Conservation (phyloP, 2,329 filamentous ascomycete genomes). For the Aspergillus hiratsukae region DNA sequence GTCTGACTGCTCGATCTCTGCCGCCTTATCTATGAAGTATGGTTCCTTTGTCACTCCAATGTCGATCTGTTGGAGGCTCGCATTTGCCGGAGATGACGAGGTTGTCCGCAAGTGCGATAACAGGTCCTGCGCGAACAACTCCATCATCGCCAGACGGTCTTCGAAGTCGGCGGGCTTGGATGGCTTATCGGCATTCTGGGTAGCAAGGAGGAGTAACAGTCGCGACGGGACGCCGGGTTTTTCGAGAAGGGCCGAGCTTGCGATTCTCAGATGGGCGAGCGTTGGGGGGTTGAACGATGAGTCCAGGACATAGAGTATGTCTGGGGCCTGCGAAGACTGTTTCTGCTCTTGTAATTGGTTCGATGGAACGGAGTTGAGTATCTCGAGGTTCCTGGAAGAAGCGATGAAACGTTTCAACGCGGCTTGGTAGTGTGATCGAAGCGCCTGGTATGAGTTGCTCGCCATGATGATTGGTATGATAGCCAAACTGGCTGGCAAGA, state of each 20-base stretch:
- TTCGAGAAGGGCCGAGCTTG: slow-evolving; percentile 48
- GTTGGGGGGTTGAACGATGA: slow-evolving; percentile 65
- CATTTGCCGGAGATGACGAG: slow-evolving; percentile 6
- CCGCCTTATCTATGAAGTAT: slow-evolving; percentile 47
- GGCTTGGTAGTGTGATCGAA: slow-evolving; percentile 36
- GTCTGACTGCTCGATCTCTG: slow-evolving; percentile 36
- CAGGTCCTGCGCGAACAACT: slow-evolving; percentile 42
- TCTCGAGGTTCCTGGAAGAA: slow-evolving; percentile 33
- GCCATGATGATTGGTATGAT: slow-evolving; percentile 7
- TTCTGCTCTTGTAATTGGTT: background rate
- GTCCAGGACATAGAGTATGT: slow-evolving; percentile 59
- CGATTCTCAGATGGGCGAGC: slow-evolving; percentile 54
- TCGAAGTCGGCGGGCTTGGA: slow-evolving; percentile 46
- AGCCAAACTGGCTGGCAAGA: background rate
- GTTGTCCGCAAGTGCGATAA: slow-evolving; percentile 23
- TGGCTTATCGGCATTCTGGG: slow-evolving; percentile 62
- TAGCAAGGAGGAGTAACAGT: slow-evolving; percentile 57
- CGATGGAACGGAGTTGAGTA: slow-evolving; percentile 22
- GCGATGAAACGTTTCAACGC: slow-evolving; percentile 42
- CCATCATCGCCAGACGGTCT: slow-evolving; percentile 48
- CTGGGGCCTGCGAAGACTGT: slow-evolving; percentile 13
- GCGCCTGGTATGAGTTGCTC: slow-evolving; percentile 20
- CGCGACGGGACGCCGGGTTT: slow-evolving; percentile 30
- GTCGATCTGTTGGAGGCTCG: slow-evolving; percentile 35
- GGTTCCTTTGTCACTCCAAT: slow-evolving; percentile 47